Conservation (phyloP, 73 alveolate genomes). For the Stentor coeruleus region DNA sequence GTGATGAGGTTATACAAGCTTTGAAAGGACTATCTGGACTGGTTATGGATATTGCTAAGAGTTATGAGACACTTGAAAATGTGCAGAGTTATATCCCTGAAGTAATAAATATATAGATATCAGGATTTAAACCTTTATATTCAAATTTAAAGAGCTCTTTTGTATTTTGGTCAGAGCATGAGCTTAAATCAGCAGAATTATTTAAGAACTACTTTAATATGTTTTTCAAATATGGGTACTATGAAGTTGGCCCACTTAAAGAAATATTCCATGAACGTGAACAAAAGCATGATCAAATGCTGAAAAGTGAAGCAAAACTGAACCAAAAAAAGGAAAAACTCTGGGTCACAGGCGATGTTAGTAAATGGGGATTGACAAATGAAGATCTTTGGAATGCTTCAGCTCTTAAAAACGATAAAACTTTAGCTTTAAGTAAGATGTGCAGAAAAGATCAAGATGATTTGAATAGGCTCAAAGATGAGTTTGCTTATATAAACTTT, state of each 20-base stretch:
- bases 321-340: not conserved
- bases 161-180: conserved; percentile 2
- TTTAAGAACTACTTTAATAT: not conserved
- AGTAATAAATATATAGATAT: not conserved
- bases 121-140: not conserved
- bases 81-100: not conserved
- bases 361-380: conserved; percentile 1
- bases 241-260: not conserved
- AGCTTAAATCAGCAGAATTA: not conserved
- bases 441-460: not conserved
- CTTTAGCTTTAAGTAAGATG: not conserved
- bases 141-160: not conserved
- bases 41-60: not conserved
- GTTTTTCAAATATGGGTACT: not conserved
- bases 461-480: not conserved
- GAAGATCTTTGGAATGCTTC: not conserved
- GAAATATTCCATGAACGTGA: not conserved
- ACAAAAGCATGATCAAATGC: not conserved
- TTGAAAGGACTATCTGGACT: not conserved
- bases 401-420: not conserved
- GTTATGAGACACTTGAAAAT: not conserved
- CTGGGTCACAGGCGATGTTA: not conserved
- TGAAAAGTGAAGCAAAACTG: not conserved
- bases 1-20: not conserved
- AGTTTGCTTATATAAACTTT: not conserved